phyloP scores from a whole-genome alignment of 2,329 filamentous ascomycete species.

The Aspergillus sp. region DNA sequence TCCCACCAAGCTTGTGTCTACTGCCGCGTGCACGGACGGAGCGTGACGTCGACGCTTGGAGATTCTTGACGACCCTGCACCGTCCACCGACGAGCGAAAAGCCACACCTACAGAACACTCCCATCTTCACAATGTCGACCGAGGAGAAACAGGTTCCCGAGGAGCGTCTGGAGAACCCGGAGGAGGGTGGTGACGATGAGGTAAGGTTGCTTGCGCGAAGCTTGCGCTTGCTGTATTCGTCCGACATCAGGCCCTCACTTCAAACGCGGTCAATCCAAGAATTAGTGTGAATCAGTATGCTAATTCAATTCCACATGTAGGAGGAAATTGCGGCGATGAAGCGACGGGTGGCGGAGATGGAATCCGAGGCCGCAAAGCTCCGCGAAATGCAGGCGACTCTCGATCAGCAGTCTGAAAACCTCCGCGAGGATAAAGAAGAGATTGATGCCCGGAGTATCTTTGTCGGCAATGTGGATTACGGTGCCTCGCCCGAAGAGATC shows the following conservation, averaged over 20 bases:
- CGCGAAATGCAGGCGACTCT: conserved; percentile 83
- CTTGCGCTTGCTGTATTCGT: neutral
- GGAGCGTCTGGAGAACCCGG: conserved; percentile 37
- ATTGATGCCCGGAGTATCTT: conserved; percentile 95
- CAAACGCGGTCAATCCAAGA: neutral
- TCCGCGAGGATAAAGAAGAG: conserved; percentile 91
- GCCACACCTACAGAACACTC: neutral
- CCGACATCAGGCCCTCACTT: no score
- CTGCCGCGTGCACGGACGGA: neutral
- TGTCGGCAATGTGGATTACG: conserved; percentile 98
- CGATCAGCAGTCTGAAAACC: conserved; percentile 78
- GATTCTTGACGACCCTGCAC: conserved; percentile 10
- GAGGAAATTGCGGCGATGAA: conserved; percentile 89
- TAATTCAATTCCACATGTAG: conserved; percentile 32
- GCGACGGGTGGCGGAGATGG: conserved; percentile 82
- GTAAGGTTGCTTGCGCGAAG: conserved; percentile 26
- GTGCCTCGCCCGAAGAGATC: conserved; percentile 93
- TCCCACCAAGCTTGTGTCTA: neutral
- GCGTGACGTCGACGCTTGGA: conserved; percentile 13
- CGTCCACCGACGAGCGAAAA: neutral
- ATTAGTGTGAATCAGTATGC: neutral
- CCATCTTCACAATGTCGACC: conserved; percentile 28
- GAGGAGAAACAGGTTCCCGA: conserved; percentile 38
- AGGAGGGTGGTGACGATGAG: conserved; percentile 47
- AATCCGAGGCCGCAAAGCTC: conserved; percentile 81